phyloP scores from a whole-genome alignment of 164 flowering plant genomes.

The Vitis rupestris region DNA sequence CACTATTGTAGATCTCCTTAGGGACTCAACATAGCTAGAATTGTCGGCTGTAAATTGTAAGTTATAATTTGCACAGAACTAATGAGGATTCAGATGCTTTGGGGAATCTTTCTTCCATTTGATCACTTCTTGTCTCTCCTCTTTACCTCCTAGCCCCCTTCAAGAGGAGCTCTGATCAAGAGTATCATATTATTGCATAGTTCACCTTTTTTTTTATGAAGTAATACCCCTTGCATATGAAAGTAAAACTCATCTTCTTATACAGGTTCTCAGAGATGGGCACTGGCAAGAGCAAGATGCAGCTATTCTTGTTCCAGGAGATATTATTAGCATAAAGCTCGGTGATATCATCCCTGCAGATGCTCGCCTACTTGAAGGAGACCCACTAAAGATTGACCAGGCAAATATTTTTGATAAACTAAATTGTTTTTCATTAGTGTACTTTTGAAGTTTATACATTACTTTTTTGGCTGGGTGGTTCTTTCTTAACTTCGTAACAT shows the following conservation, averaged over 20 bases:
- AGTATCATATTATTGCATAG: neutral
- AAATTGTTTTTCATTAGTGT: neutral
- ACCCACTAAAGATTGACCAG: slow-evolving; percentile 78
- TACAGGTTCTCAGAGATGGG: slow-evolving; percentile 79
- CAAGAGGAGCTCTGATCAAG: neutral
- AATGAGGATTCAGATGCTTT: too few relatives aligned
- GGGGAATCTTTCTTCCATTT: too few relatives aligned
- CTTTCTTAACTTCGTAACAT: neutral
- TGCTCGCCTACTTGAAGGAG: slow-evolving; percentile 88
- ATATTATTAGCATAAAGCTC: slow-evolving; percentile 79
- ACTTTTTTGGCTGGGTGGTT: neutral
- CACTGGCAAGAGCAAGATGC: slow-evolving; percentile 87
- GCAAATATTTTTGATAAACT: slow-evolving; percentile 29
- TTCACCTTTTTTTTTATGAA: neutral
- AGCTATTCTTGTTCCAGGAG: slow-evolving; percentile 78
- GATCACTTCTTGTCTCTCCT: too few relatives aligned
- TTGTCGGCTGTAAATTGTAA: too few relatives aligned
- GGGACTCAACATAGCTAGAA: too few relatives aligned
- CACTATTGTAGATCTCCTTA: too few relatives aligned
- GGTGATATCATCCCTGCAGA: slow-evolving; percentile 91
- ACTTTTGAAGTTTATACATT: neutral
- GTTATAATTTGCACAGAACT: too few relatives aligned
- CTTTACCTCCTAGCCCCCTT: neutral
- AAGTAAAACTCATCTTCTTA: slow-evolving; percentile 3
- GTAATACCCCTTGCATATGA: neutral